Conservation (phyloP, 371 early-diverging fungal genomes). For the Cokeromyces recurvatus region DNA sequence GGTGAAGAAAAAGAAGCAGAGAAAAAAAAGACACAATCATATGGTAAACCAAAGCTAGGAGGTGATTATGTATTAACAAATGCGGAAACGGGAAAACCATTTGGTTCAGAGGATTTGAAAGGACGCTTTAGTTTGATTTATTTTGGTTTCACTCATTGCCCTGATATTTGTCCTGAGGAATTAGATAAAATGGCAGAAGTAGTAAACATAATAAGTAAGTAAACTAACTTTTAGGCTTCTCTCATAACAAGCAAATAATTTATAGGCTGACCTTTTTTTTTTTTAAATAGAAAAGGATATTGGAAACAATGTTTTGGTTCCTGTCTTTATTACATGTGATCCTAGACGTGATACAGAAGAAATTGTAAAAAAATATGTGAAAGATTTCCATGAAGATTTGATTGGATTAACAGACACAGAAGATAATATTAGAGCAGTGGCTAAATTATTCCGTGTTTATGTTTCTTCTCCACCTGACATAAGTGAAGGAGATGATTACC, state of each 20-base stretch:
- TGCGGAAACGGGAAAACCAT: constrained; percentile 45
- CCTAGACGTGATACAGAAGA: constrained; percentile 89
- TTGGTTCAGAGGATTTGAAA: constrained; percentile 45
- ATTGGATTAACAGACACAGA: constrained; percentile 89
- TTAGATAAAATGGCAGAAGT: constrained; percentile 94
- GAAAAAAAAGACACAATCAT: constrained; percentile 29
- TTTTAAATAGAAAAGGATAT: constrained; percentile 43
- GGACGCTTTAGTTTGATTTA: constrained; percentile 88
- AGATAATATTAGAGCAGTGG: constrained; percentile 77
- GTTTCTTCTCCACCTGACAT: constrained; percentile 84
- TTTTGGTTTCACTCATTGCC: constrained; percentile 98
- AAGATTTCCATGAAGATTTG: constrained; percentile 91
- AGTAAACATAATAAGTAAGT: constrained; percentile 71
- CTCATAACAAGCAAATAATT: too few species aligned
- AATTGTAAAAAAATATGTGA: constrained; percentile 83
- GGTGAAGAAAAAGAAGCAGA: constrained; percentile 36
- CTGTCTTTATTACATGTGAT: constrained; percentile 96
- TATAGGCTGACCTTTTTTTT: too few species aligned
- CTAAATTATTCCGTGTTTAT: constrained; percentile 93
- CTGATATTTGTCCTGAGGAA: constrained; percentile 98
- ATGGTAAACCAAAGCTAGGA: constrained; percentile 89
- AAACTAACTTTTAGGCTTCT: not conserved
- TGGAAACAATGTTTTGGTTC: constrained; percentile 61
- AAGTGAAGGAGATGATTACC: constrained; percentile 84
- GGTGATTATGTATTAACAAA: constrained; percentile 88